Conservation (phyloP, 2,329 filamentous ascomycete species). For the Exserohilum rostratum region DNA sequence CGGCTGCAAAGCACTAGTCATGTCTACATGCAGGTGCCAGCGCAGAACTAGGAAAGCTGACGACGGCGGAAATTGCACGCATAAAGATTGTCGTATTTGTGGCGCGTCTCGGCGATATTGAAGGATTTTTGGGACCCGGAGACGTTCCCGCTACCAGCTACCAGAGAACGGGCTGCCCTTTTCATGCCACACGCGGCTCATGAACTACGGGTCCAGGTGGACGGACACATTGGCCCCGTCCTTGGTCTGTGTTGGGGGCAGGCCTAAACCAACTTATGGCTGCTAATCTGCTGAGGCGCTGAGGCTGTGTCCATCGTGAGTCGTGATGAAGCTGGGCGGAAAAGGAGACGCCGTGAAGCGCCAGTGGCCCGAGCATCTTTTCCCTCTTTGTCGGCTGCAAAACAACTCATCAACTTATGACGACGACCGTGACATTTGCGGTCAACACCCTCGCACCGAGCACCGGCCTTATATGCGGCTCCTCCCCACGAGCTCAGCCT, state of each 20-base stretch:
- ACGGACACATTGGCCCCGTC: conserved; percentile 16
- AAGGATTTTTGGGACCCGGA: neutral
- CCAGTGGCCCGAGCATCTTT: conserved; percentile 12
- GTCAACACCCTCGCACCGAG: too few species aligned
- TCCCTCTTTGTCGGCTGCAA: neutral
- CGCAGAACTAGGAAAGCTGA: conserved; percentile 18
- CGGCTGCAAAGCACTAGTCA: conserved; percentile 11
- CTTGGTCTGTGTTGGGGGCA: conserved; percentile 7
- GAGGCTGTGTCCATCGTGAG: conserved; percentile 15
- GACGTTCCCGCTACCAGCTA: conserved; percentile 1
- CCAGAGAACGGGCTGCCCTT: neutral
- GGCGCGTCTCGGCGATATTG: conserved; percentile 19
- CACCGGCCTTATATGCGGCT: too few species aligned
- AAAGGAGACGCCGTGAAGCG: conserved; percentile 11
- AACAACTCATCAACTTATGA: conserved; percentile 9
- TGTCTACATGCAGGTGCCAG: conserved; percentile 23
- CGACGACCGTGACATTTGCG: conserved; percentile 11
- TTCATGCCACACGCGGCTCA: neutral
- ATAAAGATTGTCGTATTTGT: conserved; percentile 13
- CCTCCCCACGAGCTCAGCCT: too few species aligned
- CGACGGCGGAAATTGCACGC: conserved; percentile 19
- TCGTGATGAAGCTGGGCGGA: conserved; percentile 13
- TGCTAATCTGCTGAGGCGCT: conserved; percentile 17
- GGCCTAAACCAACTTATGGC: conserved; percentile 14
- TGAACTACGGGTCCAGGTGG: conserved; percentile 6